These are phyloP conservation scores for Zygoascus tannicola DNA, from an alignment of 805 yeast species.

Conservation along the genomic window DNA sequence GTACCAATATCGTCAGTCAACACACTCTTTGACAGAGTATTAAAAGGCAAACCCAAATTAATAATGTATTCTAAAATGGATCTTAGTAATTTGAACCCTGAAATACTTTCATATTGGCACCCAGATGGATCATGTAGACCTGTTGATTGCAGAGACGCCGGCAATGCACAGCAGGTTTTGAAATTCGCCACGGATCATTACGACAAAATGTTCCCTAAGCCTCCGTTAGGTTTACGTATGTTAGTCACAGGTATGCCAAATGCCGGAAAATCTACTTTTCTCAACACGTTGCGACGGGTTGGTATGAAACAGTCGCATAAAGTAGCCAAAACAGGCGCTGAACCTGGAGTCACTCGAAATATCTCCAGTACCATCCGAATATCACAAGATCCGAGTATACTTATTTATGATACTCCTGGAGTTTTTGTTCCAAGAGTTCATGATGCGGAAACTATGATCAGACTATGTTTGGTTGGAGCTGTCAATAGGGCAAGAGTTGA, in stretches of 20 bases:
- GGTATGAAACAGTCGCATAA: constrained; percentile 35
- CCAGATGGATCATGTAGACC: constrained; percentile 38
- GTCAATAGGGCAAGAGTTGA: constrained; percentile 63
- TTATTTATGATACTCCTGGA: constrained; percentile 87
- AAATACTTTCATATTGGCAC: constrained; percentile 42
- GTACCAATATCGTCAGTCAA: constrained; percentile 84
- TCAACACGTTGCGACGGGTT: constrained; percentile 58
- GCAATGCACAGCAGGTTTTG: constrained; percentile 44
- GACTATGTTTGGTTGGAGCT: constrained; percentile 65
- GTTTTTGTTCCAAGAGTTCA: constrained; percentile 71
- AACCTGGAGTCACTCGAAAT: constrained; percentile 81
- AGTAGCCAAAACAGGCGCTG: constrained; percentile 78
- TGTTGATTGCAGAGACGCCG: constrained; percentile 47
- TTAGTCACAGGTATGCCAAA: constrained; percentile 93
- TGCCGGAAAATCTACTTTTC: constrained; percentile 88
- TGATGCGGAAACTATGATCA: constrained; percentile 60
- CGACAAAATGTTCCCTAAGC: constrained; percentile 47
- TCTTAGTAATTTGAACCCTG: constrained; percentile 38
- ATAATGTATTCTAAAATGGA: constrained; percentile 75
- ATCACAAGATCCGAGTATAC: constrained; percentile 49
- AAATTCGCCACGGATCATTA: constrained; percentile 38
- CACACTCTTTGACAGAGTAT: constrained; percentile 59
- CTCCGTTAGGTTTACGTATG: constrained; percentile 73
- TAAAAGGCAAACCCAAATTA: constrained; percentile 45
- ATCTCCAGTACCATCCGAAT: constrained; percentile 70